Base-by-base conservation (phyloP, 2,329 filamentous ascomycete species). In the Escovopsis sp. region DNA sequence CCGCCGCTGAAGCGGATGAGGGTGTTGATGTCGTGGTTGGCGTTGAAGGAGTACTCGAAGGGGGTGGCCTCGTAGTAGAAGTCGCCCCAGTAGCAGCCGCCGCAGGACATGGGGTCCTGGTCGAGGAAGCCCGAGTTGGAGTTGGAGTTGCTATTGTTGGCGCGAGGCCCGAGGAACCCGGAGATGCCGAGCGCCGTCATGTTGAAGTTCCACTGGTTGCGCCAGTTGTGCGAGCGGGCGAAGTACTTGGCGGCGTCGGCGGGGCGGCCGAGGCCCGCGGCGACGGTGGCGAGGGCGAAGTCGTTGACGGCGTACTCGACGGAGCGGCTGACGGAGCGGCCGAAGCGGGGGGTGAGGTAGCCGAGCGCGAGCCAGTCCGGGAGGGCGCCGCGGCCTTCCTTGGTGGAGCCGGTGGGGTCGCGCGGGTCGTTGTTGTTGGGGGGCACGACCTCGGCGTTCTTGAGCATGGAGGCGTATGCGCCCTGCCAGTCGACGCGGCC, bases 251-350 rank as follows among this genome's bases (percentile, higher is more conserved):
- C 41, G 4, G 70, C 67, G 29, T 76, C 70, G 1, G 55, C 54
- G 0, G 46, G 38, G 32, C 67, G 65, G 2, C 61, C 63, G 2
- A 80, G 53, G 0, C 75, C 76, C 2, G 48, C 51, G 3, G 79
- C 79, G 10, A 84, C 72, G 48, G 77, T 71, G 39, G 72, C 68
- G 3, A 84, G 56, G 1, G 63, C 66, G 44, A 82, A 84, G 50
- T 84, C 79, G 47, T 84, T 82, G 30, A 65, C 64, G 0, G 74
- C 63, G 47, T 82, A 83, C 49, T 82, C 78, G 0, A 81, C 66
- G 0, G 76, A 72, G 5, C 76, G 61, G 19, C 66, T 76, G 2
- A 79, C 72, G 1, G 75, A 74, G 13, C 79, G 65, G 2, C 61
- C 64, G 43, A 66, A 80, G 3, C 50, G 60, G 0, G 72, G 69